These are phyloP conservation scores for Globomyces sp. DNA, from an alignment of 371 early-diverging fungal species.

Conservation along the genomic window DNA sequence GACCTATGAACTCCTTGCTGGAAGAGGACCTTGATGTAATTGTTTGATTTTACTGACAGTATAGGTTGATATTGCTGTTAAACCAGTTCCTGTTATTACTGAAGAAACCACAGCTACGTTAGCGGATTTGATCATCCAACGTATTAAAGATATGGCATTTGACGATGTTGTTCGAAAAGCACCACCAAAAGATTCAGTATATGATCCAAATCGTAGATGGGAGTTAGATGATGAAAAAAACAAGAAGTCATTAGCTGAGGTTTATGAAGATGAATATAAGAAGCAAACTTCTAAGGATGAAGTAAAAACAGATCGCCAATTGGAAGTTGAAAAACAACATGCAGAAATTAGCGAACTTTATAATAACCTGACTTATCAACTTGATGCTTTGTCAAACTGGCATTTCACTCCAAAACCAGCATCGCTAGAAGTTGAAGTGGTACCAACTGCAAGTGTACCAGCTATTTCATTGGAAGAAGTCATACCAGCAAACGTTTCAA, in stretches of 20 bases:
- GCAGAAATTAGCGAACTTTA: constrained; percentile 75
- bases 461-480: constrained; percentile 95
- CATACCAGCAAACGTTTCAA: constrained; percentile 83
- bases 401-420: constrained; percentile 77
- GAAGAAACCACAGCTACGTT: constrained; percentile 84
- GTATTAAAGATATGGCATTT: constrained; percentile 79
- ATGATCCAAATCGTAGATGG: constrained; percentile 73
- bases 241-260: constrained; percentile 82
- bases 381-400: constrained; percentile 91
- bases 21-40: constrained; percentile 84
- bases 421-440: constrained; percentile 63
- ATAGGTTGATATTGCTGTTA: constrained; percentile 73
- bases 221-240: constrained; percentile 81
- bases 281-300: constrained; percentile 47
- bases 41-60: too few relatives aligned
- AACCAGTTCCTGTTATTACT: constrained; percentile 93
- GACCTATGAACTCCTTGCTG: constrained; percentile 90
- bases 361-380: constrained; percentile 68
- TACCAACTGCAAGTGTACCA: constrained; percentile 64
- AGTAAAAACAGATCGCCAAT: constrained; percentile 57
- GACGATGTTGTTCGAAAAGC: constrained; percentile 90
- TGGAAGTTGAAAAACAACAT: constrained; percentile 69
- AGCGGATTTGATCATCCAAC: constrained; percentile 90
- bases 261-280: constrained; percentile 88
- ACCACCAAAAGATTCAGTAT: constrained; percentile 63